These are phyloP conservation scores for Priceomyces haplophilus DNA, from an alignment of 805 yeast species.

Conservation along the genomic window DNA sequence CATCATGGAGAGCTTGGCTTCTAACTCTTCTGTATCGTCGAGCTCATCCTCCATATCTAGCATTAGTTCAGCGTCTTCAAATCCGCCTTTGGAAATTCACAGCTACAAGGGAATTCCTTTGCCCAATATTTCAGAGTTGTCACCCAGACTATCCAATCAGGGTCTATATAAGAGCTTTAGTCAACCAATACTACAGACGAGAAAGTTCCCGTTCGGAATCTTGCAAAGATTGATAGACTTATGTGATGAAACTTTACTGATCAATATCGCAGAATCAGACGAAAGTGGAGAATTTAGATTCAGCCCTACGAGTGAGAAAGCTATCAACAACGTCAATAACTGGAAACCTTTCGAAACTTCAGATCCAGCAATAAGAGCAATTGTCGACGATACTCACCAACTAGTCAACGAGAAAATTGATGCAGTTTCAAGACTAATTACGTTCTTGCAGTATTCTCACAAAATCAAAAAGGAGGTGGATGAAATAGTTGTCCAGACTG, in stretches of 20 bases:
- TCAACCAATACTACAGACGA: constrained; percentile 39
- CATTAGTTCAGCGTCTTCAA: constrained; percentile 16
- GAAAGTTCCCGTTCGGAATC: constrained; percentile 62
- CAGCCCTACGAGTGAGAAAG: constrained; percentile 61
- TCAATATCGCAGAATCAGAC: constrained; percentile 53
- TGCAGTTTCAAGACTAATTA: constrained; percentile 65
- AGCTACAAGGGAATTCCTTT: constrained; percentile 62
- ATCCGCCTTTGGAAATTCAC: constrained; percentile 18
- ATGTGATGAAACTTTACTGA: constrained; percentile 69
- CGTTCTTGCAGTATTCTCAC: constrained; percentile 70
- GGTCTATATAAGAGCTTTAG: constrained; percentile 13
- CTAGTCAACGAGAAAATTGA: constrained; percentile 65
- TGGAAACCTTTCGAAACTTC: constrained; percentile 50
- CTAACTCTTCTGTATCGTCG: constrained; percentile 9
- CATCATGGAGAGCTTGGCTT: constrained; percentile 39
- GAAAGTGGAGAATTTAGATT: constrained; percentile 31
- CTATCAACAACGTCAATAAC: constrained; percentile 46
- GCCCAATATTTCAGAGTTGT: constrained; percentile 23
- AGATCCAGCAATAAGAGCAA: constrained; percentile 59
- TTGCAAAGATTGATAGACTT: constrained; percentile 56
- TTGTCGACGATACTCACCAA: constrained; percentile 65
- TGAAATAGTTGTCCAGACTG: constrained; percentile 57
- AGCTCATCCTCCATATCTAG: constrained; percentile 12
- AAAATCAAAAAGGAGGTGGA: constrained; percentile 79
- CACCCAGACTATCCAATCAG: constrained; percentile 19